Conservation (phyloP, 306 rosid genomes). For the Malus orientalis region DNA sequence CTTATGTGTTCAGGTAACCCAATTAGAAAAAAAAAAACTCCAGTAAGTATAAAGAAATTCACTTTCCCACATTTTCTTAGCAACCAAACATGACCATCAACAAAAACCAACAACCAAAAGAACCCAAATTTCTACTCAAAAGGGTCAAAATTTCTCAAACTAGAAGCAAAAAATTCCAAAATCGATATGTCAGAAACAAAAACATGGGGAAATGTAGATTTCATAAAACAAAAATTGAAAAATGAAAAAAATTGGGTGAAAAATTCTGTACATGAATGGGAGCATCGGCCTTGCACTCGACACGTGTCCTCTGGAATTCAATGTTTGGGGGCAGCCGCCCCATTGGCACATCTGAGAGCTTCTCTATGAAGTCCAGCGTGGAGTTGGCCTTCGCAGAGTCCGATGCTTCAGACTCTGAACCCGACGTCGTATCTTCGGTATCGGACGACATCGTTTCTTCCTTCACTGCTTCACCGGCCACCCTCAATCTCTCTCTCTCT, state of each 20-base stretch:
- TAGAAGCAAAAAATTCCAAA: background rate
- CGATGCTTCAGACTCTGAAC: constrained; percentile 9
- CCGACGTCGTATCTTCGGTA: constrained; percentile 8
- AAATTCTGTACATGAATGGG: constrained; percentile 26
- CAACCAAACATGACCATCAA: background rate
- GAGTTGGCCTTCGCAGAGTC: constrained; percentile 6
- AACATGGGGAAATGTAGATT: background rate
- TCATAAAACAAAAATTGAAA: background rate
- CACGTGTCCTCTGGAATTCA: constrained; percentile 42
- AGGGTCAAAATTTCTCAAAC: too few species aligned
- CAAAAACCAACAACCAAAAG: background rate
- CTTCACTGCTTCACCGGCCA: background rate
- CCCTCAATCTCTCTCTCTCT: background rate
- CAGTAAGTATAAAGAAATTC: background rate
- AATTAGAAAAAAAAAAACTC: background rate
- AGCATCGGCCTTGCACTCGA: constrained; percentile 42
- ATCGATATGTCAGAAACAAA: background rate
- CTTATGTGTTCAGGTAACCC: background rate
- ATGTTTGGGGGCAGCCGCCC: constrained; percentile 31
- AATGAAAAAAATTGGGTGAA: background rate
- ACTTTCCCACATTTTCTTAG: background rate
- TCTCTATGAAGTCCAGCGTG: constrained; percentile 12
- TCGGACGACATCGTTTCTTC: constrained; percentile 4
- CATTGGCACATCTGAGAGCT: constrained; percentile 41
- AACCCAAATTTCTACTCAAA: background rate